Base-by-base conservation (phyloP, 2,329 filamentous ascomycete species). In the Fusarium fracticaudum region DNA sequence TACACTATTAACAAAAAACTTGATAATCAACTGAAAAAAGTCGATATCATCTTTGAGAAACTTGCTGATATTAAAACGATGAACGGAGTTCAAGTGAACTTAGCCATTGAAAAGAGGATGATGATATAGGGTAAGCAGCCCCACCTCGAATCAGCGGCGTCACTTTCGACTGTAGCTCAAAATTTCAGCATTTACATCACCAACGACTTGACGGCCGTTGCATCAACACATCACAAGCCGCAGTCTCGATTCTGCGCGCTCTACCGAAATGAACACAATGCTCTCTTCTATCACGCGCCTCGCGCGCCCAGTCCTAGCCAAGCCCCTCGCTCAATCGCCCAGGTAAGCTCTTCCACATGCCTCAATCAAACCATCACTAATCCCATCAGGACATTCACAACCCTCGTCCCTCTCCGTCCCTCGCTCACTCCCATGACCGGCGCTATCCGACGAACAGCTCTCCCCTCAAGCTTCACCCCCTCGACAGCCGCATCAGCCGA, bases 321-420 rank as follows among this genome's bases (percentile, higher is more conserved):
- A 75, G 57, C 57, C 79, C 26, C 60, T 79, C 22, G 55, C 74
- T 51, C 72, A 77, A 60, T 67, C 73, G 15, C 72, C 79, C 37
- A 74, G 80, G 79, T 80, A 72, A 17, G 61, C 47, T 38, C 29
- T 29, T 50, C 54, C 29, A n/a, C 26, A 43, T 44, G 26, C 22
- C 31, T 48, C 18, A 24, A 66, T 60, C 22, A 43, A 51, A 37
- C 45, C 41, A 64, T 61, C 45, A 15, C 67, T 65, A 29, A 73
- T 58, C 38, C 51, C 61, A 31, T 45, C 67, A 88, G 86, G 73
- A 81, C 83, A 59, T 87, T 87, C 77, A 83, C 85, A 58, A 86
- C 86, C 54, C 84, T 90, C 73, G 85, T 87, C 3, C 81, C 81
- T 63, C 84, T 88, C 45, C 87, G 88, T 17, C 88, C 88, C 11